Base-by-base conservation (phyloP, 176 grass and related monocot genomes). In the Eragrostis nindensis region DNA sequence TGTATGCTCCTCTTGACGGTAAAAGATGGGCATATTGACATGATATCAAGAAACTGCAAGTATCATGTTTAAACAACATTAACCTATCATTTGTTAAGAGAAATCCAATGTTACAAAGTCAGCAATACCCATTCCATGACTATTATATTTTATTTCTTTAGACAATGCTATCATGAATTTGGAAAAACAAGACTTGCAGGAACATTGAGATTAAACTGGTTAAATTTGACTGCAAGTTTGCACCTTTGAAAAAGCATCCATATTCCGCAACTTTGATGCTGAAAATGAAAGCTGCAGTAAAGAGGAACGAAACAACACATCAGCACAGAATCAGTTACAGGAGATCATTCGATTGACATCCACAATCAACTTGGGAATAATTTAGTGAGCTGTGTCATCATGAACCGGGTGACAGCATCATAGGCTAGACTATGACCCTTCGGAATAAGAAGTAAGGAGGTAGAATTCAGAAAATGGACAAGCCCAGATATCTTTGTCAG, bases 221-320 rank as follows among this genome's bases (percentile, higher is more conserved):
- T 64, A 17, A 48, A 60, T 62, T 68, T 68, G 6, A 73, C 66
- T 52, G 41, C 18, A 46, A 52, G 27, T 73, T 72, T 54, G 24
- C 64, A 95, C 96, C 96, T 98, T 98, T 36, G 96, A 98, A 78
- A 98, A 73, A 39, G 66, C 79, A 86, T 98, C 92, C 77, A 81
- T 89, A 47, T 95, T 75, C 57, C 74, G 76, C 61, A 98, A 77
- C 64, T 95, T 95, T 0, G 86, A 88, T 56, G 96, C 96, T 82
- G 92, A 95, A 59, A 98, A 82, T 1, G 96, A 98, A 50, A 95
- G 76, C 96, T 98, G 75, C n/a, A 78, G 71, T 39, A 38, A 66
- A 47, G 71, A 55, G 62, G 42, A 83, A 77, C 17, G 68, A 53
- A 68, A 69, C 40, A 74, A 47, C 21, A 62, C 47, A 78, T 66